These are phyloP conservation scores for Conidiobolus incongruus DNA, from an alignment of 371 early-diverging fungal species.

Conservation along the genomic window DNA sequence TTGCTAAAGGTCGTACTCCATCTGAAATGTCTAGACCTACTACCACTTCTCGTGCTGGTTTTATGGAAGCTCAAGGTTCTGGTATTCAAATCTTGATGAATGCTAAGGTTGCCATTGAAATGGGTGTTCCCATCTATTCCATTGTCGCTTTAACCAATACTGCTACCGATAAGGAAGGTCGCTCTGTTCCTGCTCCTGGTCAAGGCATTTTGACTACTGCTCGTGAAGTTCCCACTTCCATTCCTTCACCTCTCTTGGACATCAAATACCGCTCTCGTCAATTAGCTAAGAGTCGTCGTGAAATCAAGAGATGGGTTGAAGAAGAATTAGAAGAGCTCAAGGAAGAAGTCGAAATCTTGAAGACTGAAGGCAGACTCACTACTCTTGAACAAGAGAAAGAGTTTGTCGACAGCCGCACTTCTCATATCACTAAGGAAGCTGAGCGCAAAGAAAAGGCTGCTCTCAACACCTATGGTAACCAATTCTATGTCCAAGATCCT, in stretches of 20 bases:
- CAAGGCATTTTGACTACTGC: conserved; percentile 90
- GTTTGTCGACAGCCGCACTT: conserved; percentile 55
- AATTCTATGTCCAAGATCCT: conserved; percentile 67
- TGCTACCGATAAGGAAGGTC: conserved; percentile 91
- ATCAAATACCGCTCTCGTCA: conserved; percentile 80
- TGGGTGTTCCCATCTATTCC: conserved; percentile 89
- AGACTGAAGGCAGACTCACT: conserved; percentile 27
- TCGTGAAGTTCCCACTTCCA: conserved; percentile 40
- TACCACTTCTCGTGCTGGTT: conserved; percentile 78
- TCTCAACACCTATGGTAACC: conserved; percentile 57
- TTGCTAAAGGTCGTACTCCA: conserved; percentile 69
- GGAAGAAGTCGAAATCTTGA: conserved; percentile 49
- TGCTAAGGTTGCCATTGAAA: conserved; percentile 72
- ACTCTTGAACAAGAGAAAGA: conserved; percentile 26
- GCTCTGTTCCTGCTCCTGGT: conserved; percentile 89
- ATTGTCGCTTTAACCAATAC: conserved; percentile 82
- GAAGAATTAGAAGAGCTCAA: conserved; percentile 47
- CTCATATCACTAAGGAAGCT: conserved; percentile 66
- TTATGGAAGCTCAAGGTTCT: conserved; percentile 90
- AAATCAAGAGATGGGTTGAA: conserved; percentile 72
- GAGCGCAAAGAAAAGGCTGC: conserved; percentile 68
- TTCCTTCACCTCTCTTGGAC: conserved; percentile 56
- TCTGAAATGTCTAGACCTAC: conserved; percentile 82
- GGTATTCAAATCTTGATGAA: conserved; percentile 82
- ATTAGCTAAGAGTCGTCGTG: conserved; percentile 48